Evolutionary conservation across 495 filamentous ascomycete genomes (phyloP).

Genomic region (Daldinia childiae): DNA sequence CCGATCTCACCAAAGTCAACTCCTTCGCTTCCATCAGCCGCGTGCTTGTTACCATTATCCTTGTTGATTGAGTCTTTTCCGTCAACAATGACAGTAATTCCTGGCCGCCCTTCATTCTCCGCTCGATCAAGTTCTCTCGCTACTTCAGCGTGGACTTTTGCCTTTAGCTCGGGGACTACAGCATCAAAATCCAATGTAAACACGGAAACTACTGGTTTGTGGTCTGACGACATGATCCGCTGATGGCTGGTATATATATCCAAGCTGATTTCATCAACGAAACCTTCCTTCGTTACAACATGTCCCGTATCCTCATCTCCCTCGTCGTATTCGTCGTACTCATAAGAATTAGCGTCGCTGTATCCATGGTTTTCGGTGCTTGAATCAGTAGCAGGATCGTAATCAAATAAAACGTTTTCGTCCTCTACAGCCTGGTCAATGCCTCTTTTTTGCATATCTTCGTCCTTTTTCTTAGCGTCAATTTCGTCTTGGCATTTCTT

Average conservation of each 20-base stretch:
- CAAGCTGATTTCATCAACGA: slow-evolving; percentile 70
- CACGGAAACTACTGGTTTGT: slow-evolving; percentile 86
- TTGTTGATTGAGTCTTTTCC: slow-evolving; percentile 41
- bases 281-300: slow-evolving; percentile 64
- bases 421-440: slow-evolving; percentile 79
- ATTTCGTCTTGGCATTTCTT: slow-evolving; percentile 69
- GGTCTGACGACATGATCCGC: slow-evolving; percentile 88
- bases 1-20: slow-evolving; percentile 80
- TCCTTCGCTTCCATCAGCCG: slow-evolving; percentile 54
- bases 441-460: slow-evolving; percentile 84
- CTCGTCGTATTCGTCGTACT: slow-evolving; percentile 71
- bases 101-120: slow-evolving; percentile 91
- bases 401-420: slow-evolving; percentile 88
- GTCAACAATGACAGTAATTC: slow-evolving; percentile 86
- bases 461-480: slow-evolving; percentile 74
- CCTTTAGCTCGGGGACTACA: slow-evolving; percentile 82
- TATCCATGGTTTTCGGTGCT: slow-evolving; percentile 53
- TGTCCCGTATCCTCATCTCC: slow-evolving; percentile 52
- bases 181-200: slow-evolving; percentile 86
- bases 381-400: slow-evolving; percentile 80
- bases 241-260: slow-evolving; percentile 88
- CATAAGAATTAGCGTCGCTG: slow-evolving; percentile 51
- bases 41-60: slow-evolving; percentile 25
- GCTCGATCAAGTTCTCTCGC: slow-evolving; percentile 86
- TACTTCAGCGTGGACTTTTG: slow-evolving; percentile 85